These are phyloP conservation scores for Candida endomychidarum DNA, from an alignment of 805 yeast genomes.

Conservation along the genomic window DNA sequence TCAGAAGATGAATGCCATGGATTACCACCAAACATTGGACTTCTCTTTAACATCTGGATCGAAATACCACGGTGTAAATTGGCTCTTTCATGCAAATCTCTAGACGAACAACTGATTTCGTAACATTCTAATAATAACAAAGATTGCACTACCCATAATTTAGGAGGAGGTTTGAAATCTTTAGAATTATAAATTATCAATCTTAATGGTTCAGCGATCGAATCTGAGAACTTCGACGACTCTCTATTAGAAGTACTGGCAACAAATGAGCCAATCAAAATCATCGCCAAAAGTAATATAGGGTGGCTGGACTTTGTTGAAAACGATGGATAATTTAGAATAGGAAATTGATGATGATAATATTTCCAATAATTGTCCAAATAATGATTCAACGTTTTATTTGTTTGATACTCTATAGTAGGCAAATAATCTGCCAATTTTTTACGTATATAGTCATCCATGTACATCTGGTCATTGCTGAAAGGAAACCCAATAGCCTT, in stretches of 20 bases:
- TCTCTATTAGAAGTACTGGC: slow-evolving; percentile 6
- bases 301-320: slow-evolving; percentile 45
- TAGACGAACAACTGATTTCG: slow-evolving; percentile 64
- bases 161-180: slow-evolving; percentile 71
- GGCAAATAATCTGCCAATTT: slow-evolving; percentile 12
- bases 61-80: slow-evolving; percentile 77
- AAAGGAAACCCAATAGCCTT: slow-evolving; percentile 12
- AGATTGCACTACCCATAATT: slow-evolving; percentile 70
- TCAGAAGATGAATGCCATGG: slow-evolving; percentile 19
- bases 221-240: slow-evolving; percentile 23
- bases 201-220: slow-evolving; percentile 57
- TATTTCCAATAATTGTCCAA: slow-evolving; percentile 48
- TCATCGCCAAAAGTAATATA: slow-evolving; percentile 50
- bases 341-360: slow-evolving; percentile 56
- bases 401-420: slow-evolving; percentile 10
- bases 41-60: slow-evolving; percentile 22
- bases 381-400: slow-evolving; percentile 4
- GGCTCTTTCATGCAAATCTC: slow-evolving; percentile 72
- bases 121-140: slow-evolving; percentile 65
- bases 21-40: slow-evolving; percentile 37
- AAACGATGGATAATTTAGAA: slow-evolving; percentile 58
- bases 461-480: slow-evolving; percentile 9
- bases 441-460: slow-evolving; percentile 10
- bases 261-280: slow-evolving; percentile 51
- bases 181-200: slow-evolving; percentile 65